Conservation (phyloP, 2,329 filamentous ascomycete species). For the Blumeriella jaapii region DNA sequence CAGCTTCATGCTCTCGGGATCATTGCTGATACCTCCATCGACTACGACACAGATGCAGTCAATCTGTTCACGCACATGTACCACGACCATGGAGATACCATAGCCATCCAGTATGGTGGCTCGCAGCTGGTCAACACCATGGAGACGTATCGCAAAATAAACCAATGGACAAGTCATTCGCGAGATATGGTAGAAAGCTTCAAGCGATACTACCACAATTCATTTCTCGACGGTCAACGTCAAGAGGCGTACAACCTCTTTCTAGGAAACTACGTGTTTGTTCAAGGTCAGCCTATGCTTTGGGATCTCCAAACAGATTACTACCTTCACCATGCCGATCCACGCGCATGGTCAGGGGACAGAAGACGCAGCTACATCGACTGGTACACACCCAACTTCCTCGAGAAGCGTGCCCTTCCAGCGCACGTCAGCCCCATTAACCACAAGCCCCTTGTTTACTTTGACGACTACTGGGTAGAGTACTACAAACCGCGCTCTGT, state of each 20-base stretch:
- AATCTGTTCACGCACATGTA: constrained; percentile 98
- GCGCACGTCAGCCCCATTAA: constrained; percentile 11
- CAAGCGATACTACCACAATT: constrained; percentile 98
- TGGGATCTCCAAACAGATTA: constrained; percentile 96
- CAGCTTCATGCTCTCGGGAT: constrained; percentile 89
- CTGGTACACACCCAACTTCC: constrained; percentile 71
- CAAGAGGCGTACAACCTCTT: constrained; percentile 98
- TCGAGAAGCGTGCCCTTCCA: constrained; percentile 43
- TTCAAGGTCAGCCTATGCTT: constrained; percentile 80
- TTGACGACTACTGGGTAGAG: constrained; percentile 95
- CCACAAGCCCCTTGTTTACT: constrained; percentile 35
- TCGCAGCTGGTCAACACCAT: constrained; percentile 98
- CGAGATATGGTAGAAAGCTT: constrained; percentile 99
- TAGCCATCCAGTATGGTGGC: constrained; percentile 93
- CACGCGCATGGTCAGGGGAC: constrained; percentile 57
- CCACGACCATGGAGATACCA: constrained; percentile 94
- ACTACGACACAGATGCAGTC: constrained; percentile 91
- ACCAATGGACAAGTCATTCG: constrained; percentile 96
- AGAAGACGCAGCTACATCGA: constrained; percentile 63
- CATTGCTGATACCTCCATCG: constrained; percentile 63
- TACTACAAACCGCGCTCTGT: constrained; percentile 85
- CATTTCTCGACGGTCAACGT: constrained; percentile 91
- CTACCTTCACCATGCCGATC: constrained; percentile 85
- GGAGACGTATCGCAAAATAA: constrained; percentile 98
- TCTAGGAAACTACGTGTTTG: constrained; percentile 87